Base-by-base conservation (phyloP, 73 alveolate species). In the Urostyla sp. region DNA sequence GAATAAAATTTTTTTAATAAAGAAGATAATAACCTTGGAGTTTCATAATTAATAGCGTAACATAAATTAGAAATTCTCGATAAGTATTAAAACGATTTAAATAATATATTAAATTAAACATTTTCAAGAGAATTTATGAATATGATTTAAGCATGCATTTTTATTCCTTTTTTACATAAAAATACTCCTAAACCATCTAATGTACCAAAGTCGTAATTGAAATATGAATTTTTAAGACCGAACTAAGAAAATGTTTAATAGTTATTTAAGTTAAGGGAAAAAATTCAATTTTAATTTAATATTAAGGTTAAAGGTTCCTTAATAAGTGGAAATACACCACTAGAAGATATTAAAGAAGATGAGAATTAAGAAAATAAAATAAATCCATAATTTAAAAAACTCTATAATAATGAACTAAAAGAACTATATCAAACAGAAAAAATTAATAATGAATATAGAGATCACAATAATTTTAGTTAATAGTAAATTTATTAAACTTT, bases 1-100 rank as follows among this genome's bases (percentile, higher is more conserved):
- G 7, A 40, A 59, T n/a, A 66, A 66, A 15, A 40, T 18, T 48
- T 7, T 66, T 3, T 48, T 66, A 4, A 43, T 37, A 20, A 16
- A 40, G 10, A 40, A 59, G 6, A 4, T 66, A 6, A 66, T 66
- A 63, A 66, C 30, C 20, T 66, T 6, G 66, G 80, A 16, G 28
- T 66, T 11, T 21, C 51, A 18, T 66, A 8, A 27, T 28, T 66
- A 6, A 48, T 66, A 23, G 44, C 37, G n/a, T 45, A 66, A 48
- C 80, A 66, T 28, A 66, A 40, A 37, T 40, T 11, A 66, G 80
- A 66, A 27, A 66, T 66, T 6, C 46, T 66, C 8, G 80, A 66
- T 20, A 66, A 66, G 30, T 45, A 36, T n/a, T n/a, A n/a, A 18
- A 16, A n/a, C 5, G 50, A 66, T 11, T 7, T 5, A 2, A 18